Evolutionary conservation across 1,284 basidiomycete species (phyloP), one percentile per base, ranked within the genome.

Genomic region (Trichosporon sp.): DNA sequence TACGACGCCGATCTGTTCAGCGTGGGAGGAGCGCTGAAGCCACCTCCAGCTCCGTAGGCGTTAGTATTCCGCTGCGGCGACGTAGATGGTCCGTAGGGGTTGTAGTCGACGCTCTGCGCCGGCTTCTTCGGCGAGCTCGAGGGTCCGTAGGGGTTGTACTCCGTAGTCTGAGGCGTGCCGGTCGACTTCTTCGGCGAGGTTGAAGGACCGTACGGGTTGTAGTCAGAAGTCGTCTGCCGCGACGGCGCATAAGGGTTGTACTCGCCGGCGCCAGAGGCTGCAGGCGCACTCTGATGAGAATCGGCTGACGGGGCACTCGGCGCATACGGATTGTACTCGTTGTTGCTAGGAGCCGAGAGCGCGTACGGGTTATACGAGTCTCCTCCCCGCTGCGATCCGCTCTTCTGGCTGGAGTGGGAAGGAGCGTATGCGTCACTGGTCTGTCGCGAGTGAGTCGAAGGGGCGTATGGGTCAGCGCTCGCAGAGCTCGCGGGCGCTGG

Each of bases 291-390:
- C 6, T 3, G 54, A 14, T 34, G n/a, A 19, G 54, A 6, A 8
- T 56, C 31, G 54, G 19, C 33, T 36, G 19, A n/a, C 27, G 52
- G 6, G 52, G 52, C 29, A 31, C 58, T 59, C 8, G 62, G 54
- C 9, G 58, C 63, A 21, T 64, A 64, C 6, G 63, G 63, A 33
- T 64, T 64, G 59, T 64, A 64, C 33, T 54, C 49, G 16, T 25
- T 16, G 4, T 11, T 16, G 13, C 49, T 54, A 6, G 49, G 19
- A 3, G 33, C 19, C 11, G 21, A 37, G 5, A 57, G 61, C 23
- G 44, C 21, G 33, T 58, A 62, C n/a, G 61, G 44, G 25, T 25
- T 58, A 34, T 54, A 54, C 11, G 49, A 29, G 27, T 54, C 49
- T 8, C 49, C 25, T 14, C 25, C 25, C 49, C 31, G 29, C 6